These are phyloP conservation scores for Durio zibethinus DNA, from an alignment of 345 rosid species.

Conservation along the genomic window DNA sequence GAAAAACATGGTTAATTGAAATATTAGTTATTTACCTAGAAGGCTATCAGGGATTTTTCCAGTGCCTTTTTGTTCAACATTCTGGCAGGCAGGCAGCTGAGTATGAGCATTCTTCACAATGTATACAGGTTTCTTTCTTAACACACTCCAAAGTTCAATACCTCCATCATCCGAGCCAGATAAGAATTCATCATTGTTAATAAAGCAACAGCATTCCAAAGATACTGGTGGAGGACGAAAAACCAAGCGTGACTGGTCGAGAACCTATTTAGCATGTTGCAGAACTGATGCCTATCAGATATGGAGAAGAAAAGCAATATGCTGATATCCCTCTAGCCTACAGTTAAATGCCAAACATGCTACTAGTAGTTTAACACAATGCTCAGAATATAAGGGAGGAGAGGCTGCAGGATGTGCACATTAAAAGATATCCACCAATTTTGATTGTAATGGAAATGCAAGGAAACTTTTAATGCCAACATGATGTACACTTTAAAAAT, in stretches of 20 bases:
- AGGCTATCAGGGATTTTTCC: conserved; percentile 33
- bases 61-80: conserved; percentile 22
- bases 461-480: neutral
- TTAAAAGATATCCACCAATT: neutral
- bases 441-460: neutral
- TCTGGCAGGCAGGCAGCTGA: conserved; percentile 22
- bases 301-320: neutral
- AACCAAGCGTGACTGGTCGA: conserved; percentile 63
- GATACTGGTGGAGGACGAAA: conserved; percentile 80
- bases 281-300: conserved; percentile 3
- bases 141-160: conserved; percentile 64
- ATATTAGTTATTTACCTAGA: conserved; percentile 42
- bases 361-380: neutral
- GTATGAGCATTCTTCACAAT: conserved; percentile 79
- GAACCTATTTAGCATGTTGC: conserved; percentile 49
- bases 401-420: neutral
- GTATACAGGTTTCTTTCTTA: conserved; percentile 73
- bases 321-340: neutral
- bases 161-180: conserved; percentile 97
- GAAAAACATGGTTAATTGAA: neutral
- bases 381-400: neutral
- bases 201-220: conserved; percentile 88
- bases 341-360: neutral
- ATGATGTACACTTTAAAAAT: neutral
- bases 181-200: conserved; percentile 74